Percentiles rank a stretch among this genome's conserved stretches.
Conservation (phyloP, 345 rosid species). For the Brassica napus region DNA sequence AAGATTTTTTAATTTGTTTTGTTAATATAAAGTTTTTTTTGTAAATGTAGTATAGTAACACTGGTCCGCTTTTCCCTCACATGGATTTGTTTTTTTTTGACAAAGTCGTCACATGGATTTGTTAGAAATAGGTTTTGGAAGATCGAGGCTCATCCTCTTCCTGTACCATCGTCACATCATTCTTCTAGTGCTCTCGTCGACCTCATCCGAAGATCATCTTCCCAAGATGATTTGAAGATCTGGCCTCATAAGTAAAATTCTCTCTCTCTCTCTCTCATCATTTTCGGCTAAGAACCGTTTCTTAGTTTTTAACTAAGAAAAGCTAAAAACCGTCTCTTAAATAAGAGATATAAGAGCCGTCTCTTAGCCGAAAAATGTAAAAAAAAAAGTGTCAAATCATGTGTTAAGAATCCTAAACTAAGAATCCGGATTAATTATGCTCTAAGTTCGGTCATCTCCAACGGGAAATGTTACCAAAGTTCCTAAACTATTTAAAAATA, state of each 20-base stretch:
- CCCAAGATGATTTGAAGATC: slow-evolving; percentile 62
- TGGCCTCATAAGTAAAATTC: slow-evolving; percentile 80
- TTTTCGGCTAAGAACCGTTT: not conserved
- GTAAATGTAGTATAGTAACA: slow-evolving; percentile 61
- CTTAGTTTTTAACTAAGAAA: no score
- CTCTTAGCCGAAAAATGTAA: no score
- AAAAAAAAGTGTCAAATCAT: no score
- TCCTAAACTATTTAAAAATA: no score
- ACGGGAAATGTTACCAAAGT: no score
- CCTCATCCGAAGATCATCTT: slow-evolving; percentile 60
- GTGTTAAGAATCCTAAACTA: no score
- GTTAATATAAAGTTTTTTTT: slow-evolving; percentile 6
- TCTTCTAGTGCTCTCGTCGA: slow-evolving; percentile 57
- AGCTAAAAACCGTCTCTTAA: no score
- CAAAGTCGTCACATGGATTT: slow-evolving; percentile 22
- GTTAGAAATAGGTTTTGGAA: slow-evolving; percentile 74
- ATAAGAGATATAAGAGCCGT: no score
- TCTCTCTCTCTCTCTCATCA: not conserved
- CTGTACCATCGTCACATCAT: slow-evolving; percentile 42
- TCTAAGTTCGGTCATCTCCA: no score
- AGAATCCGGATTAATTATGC: no score
- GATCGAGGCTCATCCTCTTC: slow-evolving; percentile 72
- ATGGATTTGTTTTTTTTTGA: slow-evolving; percentile 61
- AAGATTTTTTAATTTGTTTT: slow-evolving; percentile 3
- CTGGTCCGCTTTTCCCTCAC: slow-evolving; percentile 66